These are phyloP conservation scores for Thymus mandschuricus DNA, from an alignment of 257 asterid genomes.

Conservation along the genomic window DNA sequence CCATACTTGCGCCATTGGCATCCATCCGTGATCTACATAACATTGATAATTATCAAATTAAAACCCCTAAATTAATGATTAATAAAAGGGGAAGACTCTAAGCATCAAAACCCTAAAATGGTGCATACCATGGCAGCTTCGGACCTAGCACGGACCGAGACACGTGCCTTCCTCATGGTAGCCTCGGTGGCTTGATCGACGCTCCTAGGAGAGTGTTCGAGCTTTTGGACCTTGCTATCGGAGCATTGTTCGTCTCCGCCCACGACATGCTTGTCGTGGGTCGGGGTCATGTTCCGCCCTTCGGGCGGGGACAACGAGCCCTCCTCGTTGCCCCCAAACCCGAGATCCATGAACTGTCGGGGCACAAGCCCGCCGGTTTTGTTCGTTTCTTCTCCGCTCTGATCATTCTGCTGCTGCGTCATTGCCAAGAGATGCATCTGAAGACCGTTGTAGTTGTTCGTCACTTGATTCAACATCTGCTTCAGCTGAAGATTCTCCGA, in stretches of 20 bases:
- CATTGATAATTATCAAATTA: no score
- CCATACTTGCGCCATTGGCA: slow-evolving; percentile 99
- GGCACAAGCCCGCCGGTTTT: slow-evolving; percentile 48
- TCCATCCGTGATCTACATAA: slow-evolving; percentile 78
- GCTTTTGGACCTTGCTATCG: slow-evolving; percentile 54
- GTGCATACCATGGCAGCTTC: slow-evolving; percentile 90
- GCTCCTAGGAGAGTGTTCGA: slow-evolving; percentile 38
- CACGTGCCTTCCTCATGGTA: slow-evolving; percentile 96
- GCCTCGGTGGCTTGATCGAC: slow-evolving; percentile 87
- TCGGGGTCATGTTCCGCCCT: slow-evolving; percentile 48
- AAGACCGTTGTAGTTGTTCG: slow-evolving; percentile 47
- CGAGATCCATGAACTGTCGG: slow-evolving; percentile 88
- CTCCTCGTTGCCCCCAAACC: slow-evolving; percentile 57
- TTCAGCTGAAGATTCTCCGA: slow-evolving; percentile 56
- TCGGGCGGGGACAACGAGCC: slow-evolving; percentile 62
- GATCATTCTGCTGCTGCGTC: slow-evolving; percentile 52
- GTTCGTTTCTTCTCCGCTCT: slow-evolving; percentile 30
- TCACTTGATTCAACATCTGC: slow-evolving; percentile 55
- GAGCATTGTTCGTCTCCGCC: slow-evolving; percentile 50
- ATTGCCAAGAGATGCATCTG: slow-evolving; percentile 59
- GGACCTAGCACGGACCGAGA: slow-evolving; percentile 88
- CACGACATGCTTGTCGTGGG: slow-evolving; percentile 38
- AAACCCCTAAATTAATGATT: background rate
- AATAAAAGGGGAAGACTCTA: background rate
- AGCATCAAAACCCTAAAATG: background rate